These are phyloP conservation scores for Trematosphaeria pertusa DNA, from an alignment of 2,329 filamentous ascomycete species.

Conservation along the genomic window DNA sequence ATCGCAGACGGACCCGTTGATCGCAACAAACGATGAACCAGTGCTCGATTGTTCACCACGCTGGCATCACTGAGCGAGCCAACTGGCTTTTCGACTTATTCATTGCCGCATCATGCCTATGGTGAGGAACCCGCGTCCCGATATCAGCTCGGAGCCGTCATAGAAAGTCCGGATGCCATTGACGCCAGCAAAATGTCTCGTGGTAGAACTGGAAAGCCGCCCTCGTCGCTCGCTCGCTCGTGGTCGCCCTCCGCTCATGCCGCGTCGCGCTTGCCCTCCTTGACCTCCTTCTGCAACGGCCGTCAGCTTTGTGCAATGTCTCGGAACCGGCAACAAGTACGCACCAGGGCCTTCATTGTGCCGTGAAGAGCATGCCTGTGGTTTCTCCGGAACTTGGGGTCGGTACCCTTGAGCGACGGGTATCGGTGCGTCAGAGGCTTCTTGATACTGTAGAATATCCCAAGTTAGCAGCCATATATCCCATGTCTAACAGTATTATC, in stretches of 20 bases:
- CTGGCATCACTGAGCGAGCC: constrained; percentile 15
- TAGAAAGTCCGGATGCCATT: constrained; percentile 50
- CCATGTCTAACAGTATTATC: constrained; percentile 6
- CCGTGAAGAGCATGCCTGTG: constrained; percentile 99
- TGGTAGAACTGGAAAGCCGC: constrained; percentile 48
- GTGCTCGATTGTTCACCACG: no score
- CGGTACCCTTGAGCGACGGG: constrained; percentile 97
- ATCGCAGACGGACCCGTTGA: no score
- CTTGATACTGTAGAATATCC: constrained; percentile 84
- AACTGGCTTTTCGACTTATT: constrained; percentile 45
- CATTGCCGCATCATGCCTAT: constrained; percentile 49
- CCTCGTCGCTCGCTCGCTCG: constrained; percentile 42
- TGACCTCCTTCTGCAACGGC: constrained; percentile 84
- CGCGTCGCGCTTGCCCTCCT: constrained; percentile 91
- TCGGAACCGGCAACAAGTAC: constrained; percentile 45
- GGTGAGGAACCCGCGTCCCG: constrained; percentile 39
- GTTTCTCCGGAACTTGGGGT: constrained; percentile 99
- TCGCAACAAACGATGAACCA: no score
- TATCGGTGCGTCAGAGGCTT: constrained; percentile 99
- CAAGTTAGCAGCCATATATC: no score
- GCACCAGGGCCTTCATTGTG: constrained; percentile 96
- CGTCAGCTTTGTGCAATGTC: constrained; percentile 28
- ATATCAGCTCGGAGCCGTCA: constrained; percentile 45
- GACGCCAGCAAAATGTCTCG: constrained; percentile 51
- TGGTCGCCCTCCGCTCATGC: constrained; percentile 65